Conservation (phyloP, 106 monocot species). For the Iris macrosiphon region DNA sequence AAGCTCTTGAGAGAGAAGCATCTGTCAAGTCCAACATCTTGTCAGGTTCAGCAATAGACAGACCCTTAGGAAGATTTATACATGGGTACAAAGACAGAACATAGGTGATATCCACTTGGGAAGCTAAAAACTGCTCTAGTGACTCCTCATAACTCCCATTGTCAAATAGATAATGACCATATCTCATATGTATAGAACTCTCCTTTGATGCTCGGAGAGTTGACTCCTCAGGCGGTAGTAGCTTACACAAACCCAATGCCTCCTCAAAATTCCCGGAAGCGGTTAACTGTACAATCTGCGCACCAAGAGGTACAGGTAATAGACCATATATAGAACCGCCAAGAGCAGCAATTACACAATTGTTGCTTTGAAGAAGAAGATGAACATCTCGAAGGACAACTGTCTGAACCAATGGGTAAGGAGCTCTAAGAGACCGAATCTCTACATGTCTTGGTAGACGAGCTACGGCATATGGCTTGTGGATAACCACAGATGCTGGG, state of each 20-base stretch:
- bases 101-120: constrained; percentile 94
- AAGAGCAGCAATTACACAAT: constrained; percentile 65
- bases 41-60: constrained; percentile 28
- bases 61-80: constrained; percentile 64
- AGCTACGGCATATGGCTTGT: constrained; percentile 80
- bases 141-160: constrained; percentile 89
- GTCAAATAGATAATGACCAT: constrained; percentile 90
- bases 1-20: constrained; percentile 48
- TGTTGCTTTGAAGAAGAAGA: constrained; percentile 64
- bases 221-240: constrained; percentile 96
- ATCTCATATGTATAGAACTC: constrained; percentile 87
- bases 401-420: constrained; percentile 88
- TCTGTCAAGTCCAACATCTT: constrained; percentile 36
- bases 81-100: constrained; percentile 78
- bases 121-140: constrained; percentile 85
- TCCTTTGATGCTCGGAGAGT: constrained; percentile 86
- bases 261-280: constrained; percentile 99
- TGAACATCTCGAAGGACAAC: constrained; percentile 79
- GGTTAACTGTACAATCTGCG: constrained; percentile 96
- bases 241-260: constrained; percentile 90
- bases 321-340: constrained; percentile 77
- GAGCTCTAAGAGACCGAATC: constrained; percentile 83
- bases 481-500: constrained; percentile 68
- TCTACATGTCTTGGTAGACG: constrained; percentile 78
- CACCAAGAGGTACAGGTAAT: constrained; percentile 90